phyloP scores from a whole-genome alignment of 225 moss, liverwort and hornwort species.

The Ulota crispa region DNA sequence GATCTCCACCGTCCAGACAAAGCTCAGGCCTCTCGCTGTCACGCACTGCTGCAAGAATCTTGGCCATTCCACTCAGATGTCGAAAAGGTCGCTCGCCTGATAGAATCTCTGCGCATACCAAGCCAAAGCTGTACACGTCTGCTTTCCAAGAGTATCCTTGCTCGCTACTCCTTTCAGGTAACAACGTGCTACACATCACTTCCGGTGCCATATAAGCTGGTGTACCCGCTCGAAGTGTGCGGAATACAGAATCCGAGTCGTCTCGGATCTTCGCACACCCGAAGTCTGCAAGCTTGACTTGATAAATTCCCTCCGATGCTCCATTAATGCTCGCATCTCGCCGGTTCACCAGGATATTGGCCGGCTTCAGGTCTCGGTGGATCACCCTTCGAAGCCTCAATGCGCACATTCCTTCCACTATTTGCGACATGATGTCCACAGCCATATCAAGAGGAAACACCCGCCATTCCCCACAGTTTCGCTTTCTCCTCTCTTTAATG shows the following conservation, averaged over 20 bases:
- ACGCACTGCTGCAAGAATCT: background rate
- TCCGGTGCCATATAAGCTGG: constrained; percentile 14
- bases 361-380: background rate
- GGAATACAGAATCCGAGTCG: background rate
- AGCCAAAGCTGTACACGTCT: constrained; percentile 1
- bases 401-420: constrained; percentile 14
- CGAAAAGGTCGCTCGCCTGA: background rate
- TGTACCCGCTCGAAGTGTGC: background rate
- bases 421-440: background rate
- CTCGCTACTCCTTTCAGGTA: background rate
- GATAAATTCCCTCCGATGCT: background rate
- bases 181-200: background rate
- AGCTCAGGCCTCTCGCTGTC: background rate
- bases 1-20: background rate
- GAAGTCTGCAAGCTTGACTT: constrained; percentile 4
- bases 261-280: background rate
- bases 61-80: background rate
- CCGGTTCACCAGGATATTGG: background rate
- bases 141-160: constrained; percentile 8
- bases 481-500: background rate
- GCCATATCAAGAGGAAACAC: background rate
- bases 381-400: background rate
- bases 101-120: background rate
- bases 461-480: background rate
- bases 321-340: background rate